Evolutionary conservation across 108 stramenopile species (phyloP).

Genomic region (Cyclotella cryptica): DNA sequence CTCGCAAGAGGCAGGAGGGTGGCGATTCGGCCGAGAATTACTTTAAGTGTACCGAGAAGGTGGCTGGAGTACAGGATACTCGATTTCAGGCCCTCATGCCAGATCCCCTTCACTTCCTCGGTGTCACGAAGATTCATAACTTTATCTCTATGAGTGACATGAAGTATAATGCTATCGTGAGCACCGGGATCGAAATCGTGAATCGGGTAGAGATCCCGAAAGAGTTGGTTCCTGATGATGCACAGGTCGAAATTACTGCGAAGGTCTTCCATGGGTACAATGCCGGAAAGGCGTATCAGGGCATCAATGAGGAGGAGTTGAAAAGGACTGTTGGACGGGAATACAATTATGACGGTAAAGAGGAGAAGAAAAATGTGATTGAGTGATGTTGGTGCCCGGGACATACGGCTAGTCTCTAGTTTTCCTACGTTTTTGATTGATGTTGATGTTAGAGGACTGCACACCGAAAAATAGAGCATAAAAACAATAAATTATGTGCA

Average conservation of each 20-base stretch:
- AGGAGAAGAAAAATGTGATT: conserved; percentile 21
- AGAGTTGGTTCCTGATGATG: conserved; percentile 96
- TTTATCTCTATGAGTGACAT: conserved; percentile 99
- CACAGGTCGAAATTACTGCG: conserved; percentile 99
- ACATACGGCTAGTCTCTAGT: background rate
- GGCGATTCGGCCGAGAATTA: conserved; percentile 95
- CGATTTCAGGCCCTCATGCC: conserved; percentile 99
- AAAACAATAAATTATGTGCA: too few species aligned
- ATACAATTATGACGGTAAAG: conserved; percentile 55
- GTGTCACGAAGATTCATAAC: conserved; percentile 95
- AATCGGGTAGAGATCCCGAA: conserved; percentile 98
- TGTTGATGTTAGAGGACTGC: too few species aligned
- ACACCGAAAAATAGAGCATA: too few species aligned
- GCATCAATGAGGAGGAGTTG: conserved; percentile 83
- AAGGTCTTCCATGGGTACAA: conserved; percentile 99
- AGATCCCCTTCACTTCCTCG: conserved; percentile 96
- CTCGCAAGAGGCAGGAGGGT: conserved; percentile 96
- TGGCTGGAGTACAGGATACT: conserved; percentile 96
- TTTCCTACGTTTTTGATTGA: too few species aligned
- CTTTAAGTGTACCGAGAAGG: conserved; percentile 97
- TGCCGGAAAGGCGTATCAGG: conserved; percentile 91
- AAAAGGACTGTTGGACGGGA: conserved; percentile 91
- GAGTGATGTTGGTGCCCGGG: conserved; percentile 1
- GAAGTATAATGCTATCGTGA: conserved; percentile 99
- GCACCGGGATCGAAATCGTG: conserved; percentile 96